These are phyloP conservation scores for Salix suchowensis DNA, from an alignment of 345 rosid genomes.

Conservation along the genomic window DNA sequence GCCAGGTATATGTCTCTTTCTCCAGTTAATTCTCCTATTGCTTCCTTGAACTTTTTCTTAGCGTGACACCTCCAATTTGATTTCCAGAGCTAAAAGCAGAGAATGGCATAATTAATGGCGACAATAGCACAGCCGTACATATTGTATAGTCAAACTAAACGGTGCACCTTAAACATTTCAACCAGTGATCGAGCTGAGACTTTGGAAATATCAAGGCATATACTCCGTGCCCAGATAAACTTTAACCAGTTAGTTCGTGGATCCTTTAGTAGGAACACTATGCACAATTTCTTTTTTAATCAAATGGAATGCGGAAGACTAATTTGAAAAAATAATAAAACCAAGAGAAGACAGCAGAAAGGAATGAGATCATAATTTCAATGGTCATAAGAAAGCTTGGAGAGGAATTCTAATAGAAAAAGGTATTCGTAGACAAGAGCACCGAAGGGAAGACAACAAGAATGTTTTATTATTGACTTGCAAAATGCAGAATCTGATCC, in stretches of 20 bases:
- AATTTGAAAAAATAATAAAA: too few relatives aligned
- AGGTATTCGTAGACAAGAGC: background rate
- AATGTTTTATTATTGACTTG: background rate
- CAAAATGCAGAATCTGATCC: background rate
- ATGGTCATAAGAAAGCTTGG: too few relatives aligned
- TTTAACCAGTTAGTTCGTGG: too few relatives aligned
- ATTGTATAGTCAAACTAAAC: background rate
- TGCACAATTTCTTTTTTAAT: too few relatives aligned
- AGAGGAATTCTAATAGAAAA: too few relatives aligned
- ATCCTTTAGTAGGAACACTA: too few relatives aligned
- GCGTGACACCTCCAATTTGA: background rate
- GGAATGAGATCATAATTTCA: too few relatives aligned
- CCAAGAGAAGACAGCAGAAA: too few relatives aligned
- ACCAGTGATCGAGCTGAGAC: background rate
- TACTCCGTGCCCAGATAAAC: background rate
- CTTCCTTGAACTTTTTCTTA: background rate
- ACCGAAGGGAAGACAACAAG: background rate
- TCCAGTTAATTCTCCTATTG: background rate
- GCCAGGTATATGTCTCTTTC: background rate
- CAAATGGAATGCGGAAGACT: too few relatives aligned
- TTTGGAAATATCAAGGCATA: background rate
- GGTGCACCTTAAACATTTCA: background rate
- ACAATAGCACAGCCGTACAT: background rate
- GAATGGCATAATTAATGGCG: background rate
- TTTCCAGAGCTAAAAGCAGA: background rate